These are phyloP conservation scores for Marchantia polymorpha DNA, from an alignment of 225 moss, liverwort and hornwort genomes.

Conservation along the genomic window DNA sequence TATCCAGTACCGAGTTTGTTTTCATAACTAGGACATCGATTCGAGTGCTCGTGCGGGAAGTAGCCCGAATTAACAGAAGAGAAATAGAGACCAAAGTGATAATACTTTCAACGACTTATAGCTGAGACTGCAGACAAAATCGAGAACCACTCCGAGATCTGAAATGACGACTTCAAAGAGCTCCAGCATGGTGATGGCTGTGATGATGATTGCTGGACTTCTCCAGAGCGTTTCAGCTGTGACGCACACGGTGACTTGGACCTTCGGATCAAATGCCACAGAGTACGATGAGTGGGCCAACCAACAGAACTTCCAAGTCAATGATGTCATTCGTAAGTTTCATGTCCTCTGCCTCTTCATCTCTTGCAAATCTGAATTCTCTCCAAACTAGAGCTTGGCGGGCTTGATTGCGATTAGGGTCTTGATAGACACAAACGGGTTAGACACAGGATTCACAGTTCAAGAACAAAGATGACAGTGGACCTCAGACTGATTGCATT, in stretches of 20 bases:
- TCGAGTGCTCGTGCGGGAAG: not conserved
- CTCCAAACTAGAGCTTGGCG: too few relatives aligned
- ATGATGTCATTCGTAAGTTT: slow-evolving; percentile 31
- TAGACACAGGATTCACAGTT: too few relatives aligned
- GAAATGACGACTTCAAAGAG: not conserved
- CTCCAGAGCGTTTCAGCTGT: slow-evolving; percentile 6
- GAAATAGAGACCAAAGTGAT: not conserved
- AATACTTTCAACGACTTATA: not conserved
- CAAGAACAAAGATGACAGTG: too few relatives aligned
- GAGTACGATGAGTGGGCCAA: slow-evolving; percentile 32
- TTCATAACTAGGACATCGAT: not conserved
- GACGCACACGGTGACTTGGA: slow-evolving; percentile 26
- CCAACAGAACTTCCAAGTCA: slow-evolving; percentile 9
- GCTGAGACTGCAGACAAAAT: not conserved
- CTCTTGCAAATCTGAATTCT: too few relatives aligned
- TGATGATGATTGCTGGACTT: slow-evolving; percentile 15
- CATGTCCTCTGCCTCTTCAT: too few relatives aligned
- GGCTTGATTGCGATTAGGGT: too few relatives aligned
- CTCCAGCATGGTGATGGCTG: slow-evolving; percentile 8
- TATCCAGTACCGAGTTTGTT: not conserved
- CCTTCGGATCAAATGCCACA: slow-evolving; percentile 15
- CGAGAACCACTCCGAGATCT: not conserved
- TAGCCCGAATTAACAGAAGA: not conserved
- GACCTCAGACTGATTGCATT: too few relatives aligned
- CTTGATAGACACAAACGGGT: too few relatives aligned